Percentiles rank a stretch among this genome's conserved stretches.
Conservation (phyloP, 2,329 filamentous ascomycete genomes). For the Fusarium graminum region DNA sequence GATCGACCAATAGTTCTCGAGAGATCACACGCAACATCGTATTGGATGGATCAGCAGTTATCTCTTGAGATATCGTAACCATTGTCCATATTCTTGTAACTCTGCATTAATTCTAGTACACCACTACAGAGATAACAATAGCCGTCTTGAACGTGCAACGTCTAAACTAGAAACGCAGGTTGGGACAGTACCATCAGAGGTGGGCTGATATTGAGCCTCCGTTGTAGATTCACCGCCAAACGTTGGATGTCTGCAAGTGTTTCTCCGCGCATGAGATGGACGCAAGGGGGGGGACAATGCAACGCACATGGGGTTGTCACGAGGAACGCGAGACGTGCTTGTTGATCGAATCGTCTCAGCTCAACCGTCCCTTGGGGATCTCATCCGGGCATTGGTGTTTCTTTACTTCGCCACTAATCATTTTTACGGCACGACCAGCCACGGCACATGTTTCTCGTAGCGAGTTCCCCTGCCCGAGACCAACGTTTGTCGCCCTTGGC, state of each 20-base stretch:
- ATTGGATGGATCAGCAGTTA: slow-evolving; percentile 7
- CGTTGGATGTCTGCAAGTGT: slow-evolving; percentile 27
- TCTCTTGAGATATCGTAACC: slow-evolving; percentile 9
- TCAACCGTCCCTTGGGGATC: not conserved
- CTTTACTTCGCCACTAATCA: slow-evolving; percentile 20
- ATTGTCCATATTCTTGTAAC: slow-evolving; percentile 7
- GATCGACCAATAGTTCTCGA: slow-evolving; percentile 27
- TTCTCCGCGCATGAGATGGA: slow-evolving; percentile 34
- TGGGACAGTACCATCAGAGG: slow-evolving; percentile 29
- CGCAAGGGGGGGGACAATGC: slow-evolving; percentile 43
- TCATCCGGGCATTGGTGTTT: slow-evolving; percentile 9
- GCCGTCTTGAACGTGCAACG: slow-evolving; percentile 27
- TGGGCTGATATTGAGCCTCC: slow-evolving; percentile 36
- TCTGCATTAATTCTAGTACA: not conserved
- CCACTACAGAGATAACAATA: slow-evolving; percentile 26
- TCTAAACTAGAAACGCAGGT: slow-evolving; percentile 8
- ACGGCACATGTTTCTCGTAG: not conserved
- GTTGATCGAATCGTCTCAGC: not conserved
- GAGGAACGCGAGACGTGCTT: slow-evolving; percentile 2
- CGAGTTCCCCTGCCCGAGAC: slow-evolving; percentile 1
- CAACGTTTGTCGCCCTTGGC: slow-evolving; percentile 44
- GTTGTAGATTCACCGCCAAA: slow-evolving; percentile 47
- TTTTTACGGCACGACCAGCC: slow-evolving; percentile 16
- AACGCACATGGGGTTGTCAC: slow-evolving; percentile 31
- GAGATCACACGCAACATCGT: slow-evolving; percentile 37